Conservation (phyloP, 2,329 filamentous ascomycete genomes). For the Verticillium zaregamsianum region DNA sequence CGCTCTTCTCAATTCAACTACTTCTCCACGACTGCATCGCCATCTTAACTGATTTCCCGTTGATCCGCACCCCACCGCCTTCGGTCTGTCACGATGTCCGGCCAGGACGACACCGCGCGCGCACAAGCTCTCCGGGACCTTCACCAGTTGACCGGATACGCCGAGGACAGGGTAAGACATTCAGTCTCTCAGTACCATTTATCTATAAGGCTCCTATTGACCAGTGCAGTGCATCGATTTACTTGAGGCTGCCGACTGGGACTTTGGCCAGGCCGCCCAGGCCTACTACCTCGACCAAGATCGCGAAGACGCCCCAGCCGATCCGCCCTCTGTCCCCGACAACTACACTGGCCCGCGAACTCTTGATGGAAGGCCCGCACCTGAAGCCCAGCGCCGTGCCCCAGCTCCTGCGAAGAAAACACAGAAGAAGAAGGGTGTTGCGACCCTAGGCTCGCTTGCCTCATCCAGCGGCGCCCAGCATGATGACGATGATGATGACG, state of each 20-base stretch:
- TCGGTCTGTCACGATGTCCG: conserved; percentile 26
- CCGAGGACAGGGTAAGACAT: conserved; percentile 9
- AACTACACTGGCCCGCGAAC: conserved; percentile 59
- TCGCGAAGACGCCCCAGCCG: conserved; percentile 36
- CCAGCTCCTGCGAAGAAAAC: conserved; percentile 27
- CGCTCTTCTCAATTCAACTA: not conserved
- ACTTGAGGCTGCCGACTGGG: conserved; percentile 62
- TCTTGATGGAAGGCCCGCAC: conserved; percentile 57
- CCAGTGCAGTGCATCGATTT: conserved; percentile 59
- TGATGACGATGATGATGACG: conserved; percentile 56
- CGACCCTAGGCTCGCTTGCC: conserved; percentile 54
- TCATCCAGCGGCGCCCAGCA: conserved; percentile 40
- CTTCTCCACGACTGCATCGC: not conserved
- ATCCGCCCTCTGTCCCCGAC: conserved; percentile 22
- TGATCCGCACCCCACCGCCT: not conserved
- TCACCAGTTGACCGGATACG: conserved; percentile 5
- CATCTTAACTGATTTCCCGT: not conserved
- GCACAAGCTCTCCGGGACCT: not conserved
- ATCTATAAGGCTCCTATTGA: not conserved
- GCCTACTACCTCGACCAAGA: conserved; percentile 59
- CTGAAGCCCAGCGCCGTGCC: conserved; percentile 23
- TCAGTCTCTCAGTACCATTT: not conserved
- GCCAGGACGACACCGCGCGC: conserved; percentile 30
- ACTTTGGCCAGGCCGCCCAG: conserved; percentile 58
- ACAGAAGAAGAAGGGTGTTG: conserved; percentile 55